These are phyloP conservation scores for Monascus purpureus DNA, from an alignment of 495 filamentous ascomycete genomes.

Conservation along the genomic window DNA sequence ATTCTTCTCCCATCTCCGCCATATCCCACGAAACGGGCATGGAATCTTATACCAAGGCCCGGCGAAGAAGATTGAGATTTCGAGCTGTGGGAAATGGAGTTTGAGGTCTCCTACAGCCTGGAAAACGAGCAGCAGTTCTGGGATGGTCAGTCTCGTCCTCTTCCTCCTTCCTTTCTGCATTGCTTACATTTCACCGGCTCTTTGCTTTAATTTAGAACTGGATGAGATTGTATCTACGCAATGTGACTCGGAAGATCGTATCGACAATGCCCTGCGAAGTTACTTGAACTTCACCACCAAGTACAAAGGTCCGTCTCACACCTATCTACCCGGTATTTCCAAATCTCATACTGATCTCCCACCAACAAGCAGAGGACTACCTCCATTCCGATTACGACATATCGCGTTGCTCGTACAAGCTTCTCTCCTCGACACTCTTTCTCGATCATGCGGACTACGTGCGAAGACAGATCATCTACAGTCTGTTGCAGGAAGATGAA, in stretches of 20 bases:
- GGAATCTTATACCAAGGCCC: constrained; percentile 7
- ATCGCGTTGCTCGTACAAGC: constrained; percentile 66
- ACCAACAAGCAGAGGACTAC: constrained; percentile 72
- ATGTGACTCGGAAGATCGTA: constrained; percentile 61
- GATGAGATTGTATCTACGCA: constrained; percentile 60
- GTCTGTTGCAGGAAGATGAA: constrained; percentile 79
- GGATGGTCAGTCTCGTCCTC: constrained; percentile 46
- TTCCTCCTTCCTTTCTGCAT: background rate
- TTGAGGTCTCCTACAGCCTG: constrained; percentile 50
- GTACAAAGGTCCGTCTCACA: constrained; percentile 44
- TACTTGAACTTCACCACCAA: constrained; percentile 69
- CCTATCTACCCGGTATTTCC: too few species aligned
- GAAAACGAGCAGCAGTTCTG: constrained; percentile 90
- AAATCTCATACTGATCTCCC: too few species aligned
- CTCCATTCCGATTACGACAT: constrained; percentile 76
- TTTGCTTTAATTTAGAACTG: constrained; percentile 44
- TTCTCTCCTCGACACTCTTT: constrained; percentile 67
- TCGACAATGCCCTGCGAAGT: constrained; percentile 74
- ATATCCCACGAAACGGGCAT: background rate
- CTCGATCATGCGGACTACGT: constrained; percentile 66
- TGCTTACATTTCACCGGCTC: background rate
- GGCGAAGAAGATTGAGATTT: constrained; percentile 17
- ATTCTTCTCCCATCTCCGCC: too few species aligned
- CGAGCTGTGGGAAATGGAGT: constrained; percentile 33
- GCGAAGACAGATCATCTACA: constrained; percentile 83